Evolutionary conservation across 345 rosid species (phyloP).

Genomic region (Salix brachista): DNA sequence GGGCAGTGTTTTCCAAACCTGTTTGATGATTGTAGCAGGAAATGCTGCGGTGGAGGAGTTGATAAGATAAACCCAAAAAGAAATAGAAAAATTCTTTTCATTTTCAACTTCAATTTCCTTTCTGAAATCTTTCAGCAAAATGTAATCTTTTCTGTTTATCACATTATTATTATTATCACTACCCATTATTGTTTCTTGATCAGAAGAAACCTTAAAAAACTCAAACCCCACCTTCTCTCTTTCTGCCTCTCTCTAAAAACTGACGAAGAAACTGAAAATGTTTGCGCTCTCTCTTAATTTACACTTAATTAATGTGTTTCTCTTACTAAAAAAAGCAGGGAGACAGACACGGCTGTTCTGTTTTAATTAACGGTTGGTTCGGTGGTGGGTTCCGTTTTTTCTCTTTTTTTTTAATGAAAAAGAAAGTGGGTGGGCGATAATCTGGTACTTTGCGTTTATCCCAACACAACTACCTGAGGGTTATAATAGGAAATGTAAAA

Average conservation of each 20-base stretch:
- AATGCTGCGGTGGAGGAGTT: slow-evolving; percentile 33
- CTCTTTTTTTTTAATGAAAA: not conserved
- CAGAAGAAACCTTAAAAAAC: too few species aligned
- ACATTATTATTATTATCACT: slow-evolving; percentile 14
- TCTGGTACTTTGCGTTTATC: not conserved
- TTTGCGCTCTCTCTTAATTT: not conserved
- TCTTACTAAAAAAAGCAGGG: not conserved
- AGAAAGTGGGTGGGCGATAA: not conserved
- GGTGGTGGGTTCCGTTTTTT: slow-evolving; percentile 35
- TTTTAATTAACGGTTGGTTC: slow-evolving; percentile 44
- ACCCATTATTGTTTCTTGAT: not conserved
- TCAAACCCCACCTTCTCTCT: not conserved
- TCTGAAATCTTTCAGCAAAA: slow-evolving; percentile 28
- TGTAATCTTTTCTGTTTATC: slow-evolving; percentile 35
- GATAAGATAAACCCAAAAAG: slow-evolving; percentile 69
- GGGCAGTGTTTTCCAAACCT: slow-evolving; percentile 29
- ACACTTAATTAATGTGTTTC: not conserved
- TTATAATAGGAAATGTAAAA: too few species aligned
- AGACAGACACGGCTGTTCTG: slow-evolving; percentile 37
- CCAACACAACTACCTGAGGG: not conserved
- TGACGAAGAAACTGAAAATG: not conserved
- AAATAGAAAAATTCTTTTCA: slow-evolving; percentile 42
- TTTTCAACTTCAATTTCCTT: slow-evolving; percentile 30
- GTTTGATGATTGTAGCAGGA: slow-evolving; percentile 51
- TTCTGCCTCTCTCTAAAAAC: not conserved